Evolutionary conservation across 352 stramenopile genomes (phyloP).

Genomic region (Globisporangium cylindrosporum): DNA sequence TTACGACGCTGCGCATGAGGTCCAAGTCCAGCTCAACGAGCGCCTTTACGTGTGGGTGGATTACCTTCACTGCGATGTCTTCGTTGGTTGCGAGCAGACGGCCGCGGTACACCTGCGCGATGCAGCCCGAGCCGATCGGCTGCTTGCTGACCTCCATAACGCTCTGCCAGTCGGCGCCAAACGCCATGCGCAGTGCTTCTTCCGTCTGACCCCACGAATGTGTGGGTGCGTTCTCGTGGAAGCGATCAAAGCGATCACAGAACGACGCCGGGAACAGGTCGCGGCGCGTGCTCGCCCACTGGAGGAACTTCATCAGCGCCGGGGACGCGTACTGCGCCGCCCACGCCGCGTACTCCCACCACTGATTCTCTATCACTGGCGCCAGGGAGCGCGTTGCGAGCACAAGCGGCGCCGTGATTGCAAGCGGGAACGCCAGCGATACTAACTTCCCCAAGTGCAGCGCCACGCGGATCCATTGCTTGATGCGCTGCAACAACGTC

Average conservation of each 20-base stretch:
- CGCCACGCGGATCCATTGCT: constrained; percentile 40
- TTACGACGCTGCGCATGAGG: constrained; percentile 61
- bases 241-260: constrained; percentile 87
- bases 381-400: constrained; percentile 24
- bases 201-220: constrained; percentile 91
- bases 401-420: constrained; percentile 43
- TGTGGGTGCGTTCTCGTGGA: constrained; percentile 87
- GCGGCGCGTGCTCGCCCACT: constrained; percentile 93
- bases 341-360: constrained; percentile 69
- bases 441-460: constrained; percentile 66
- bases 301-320: constrained; percentile 93
- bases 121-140: constrained; percentile 91
- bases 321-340: constrained; percentile 75
- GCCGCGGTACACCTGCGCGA: constrained; percentile 93
- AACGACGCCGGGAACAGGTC: constrained; percentile 92
- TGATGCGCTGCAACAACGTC: constrained; percentile 33
- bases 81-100: constrained; percentile 59
- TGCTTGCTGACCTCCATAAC: constrained; percentile 50
- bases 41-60: constrained; percentile 89
- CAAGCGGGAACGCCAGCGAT: constrained; percentile 44
- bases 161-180: constrained; percentile 79
- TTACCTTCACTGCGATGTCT: constrained; percentile 90
- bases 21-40: constrained; percentile 89
- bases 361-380: constrained; percentile 38
- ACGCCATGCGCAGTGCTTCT: constrained; percentile 72